phyloP scores from a whole-genome alignment of 2,329 filamentous ascomycete genomes.

The Geosmithia flava region DNA sequence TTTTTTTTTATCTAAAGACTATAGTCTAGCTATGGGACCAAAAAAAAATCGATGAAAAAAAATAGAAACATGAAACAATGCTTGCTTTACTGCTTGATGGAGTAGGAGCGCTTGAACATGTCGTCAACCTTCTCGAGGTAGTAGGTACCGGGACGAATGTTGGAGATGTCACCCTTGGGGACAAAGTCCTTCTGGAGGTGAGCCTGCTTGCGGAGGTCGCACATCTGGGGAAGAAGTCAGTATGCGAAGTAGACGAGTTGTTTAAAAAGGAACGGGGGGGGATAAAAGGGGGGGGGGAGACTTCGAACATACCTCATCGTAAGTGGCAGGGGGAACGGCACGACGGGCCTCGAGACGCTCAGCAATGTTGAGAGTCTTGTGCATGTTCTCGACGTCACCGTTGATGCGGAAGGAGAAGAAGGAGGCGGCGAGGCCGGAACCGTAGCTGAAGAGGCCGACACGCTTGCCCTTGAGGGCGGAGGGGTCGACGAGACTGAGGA shows the following conservation, averaged over 20 bases:
- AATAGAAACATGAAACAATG: too few relatives aligned
- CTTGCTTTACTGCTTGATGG: conserved; percentile 53
- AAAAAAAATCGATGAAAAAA: too few relatives aligned
- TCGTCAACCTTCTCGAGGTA: conserved; percentile 73
- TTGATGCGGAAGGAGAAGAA: conserved; percentile 64
- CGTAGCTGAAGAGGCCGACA: conserved; percentile 68
- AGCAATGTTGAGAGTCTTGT: conserved; percentile 57
- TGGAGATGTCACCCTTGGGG: conserved; percentile 56
- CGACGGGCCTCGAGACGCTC: conserved; percentile 53
- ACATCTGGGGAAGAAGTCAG: conserved; percentile 46
- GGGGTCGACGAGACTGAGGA: conserved; percentile 52
- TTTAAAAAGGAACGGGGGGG: too few relatives aligned
- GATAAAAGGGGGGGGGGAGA: too few relatives aligned
- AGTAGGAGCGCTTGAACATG: conserved; percentile 75
- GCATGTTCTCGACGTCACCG: conserved; percentile 56
- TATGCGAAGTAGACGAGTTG: background rate
- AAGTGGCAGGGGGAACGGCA: conserved; percentile 56
- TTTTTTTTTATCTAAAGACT: too few relatives aligned
- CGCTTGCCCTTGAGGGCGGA: conserved; percentile 58
- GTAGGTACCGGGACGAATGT: conserved; percentile 56
- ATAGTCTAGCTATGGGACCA: too few relatives aligned
- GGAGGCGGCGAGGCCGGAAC: conserved; percentile 60
- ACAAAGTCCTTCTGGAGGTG: conserved; percentile 72
- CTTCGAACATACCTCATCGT: conserved; percentile 51
- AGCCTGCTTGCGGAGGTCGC: conserved; percentile 68